Conservation (phyloP, 2,329 filamentous ascomycete species). For the Calonectria naviculata region DNA sequence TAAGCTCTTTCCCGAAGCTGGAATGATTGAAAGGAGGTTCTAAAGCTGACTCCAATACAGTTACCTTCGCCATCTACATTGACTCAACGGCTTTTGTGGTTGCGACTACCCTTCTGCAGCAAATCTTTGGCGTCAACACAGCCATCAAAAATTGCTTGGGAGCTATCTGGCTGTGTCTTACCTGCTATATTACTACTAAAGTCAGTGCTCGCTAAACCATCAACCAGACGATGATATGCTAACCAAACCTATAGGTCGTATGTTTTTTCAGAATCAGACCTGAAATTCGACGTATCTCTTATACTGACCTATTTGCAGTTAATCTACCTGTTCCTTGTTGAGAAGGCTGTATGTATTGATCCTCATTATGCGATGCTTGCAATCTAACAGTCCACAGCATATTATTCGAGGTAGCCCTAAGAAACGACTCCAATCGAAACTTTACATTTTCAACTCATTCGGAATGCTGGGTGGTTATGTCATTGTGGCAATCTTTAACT, state of each 20-base stretch:
- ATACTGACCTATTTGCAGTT: constrained; percentile 46
- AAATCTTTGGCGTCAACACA: constrained; percentile 66
- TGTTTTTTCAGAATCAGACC: background rate
- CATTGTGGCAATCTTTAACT: constrained; percentile 66
- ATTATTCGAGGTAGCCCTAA: constrained; percentile 66
- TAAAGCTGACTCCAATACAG: constrained; percentile 47
- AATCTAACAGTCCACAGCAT: constrained; percentile 51
- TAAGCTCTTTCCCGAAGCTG: constrained; percentile 41
- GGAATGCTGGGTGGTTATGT: constrained; percentile 62
- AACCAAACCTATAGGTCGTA: constrained; percentile 10
- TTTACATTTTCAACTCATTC: constrained; percentile 71
- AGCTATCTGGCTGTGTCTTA: constrained; percentile 69
- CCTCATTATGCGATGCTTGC: background rate
- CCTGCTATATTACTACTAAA: constrained; percentile 73
- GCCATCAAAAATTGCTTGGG: constrained; percentile 63
- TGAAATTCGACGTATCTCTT: too few relatives aligned
- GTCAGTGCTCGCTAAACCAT: constrained; percentile 45
- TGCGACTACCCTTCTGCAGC: constrained; percentile 65
- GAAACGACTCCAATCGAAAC: constrained; percentile 62
- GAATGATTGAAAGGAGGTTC: background rate
- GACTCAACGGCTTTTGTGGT: constrained; percentile 72
- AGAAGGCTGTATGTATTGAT: constrained; percentile 64
- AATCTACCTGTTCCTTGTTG: constrained; percentile 73
- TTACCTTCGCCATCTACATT: constrained; percentile 68
- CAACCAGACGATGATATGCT: background rate